Evolutionary conservation across 176 grass and related monocot species (phyloP).

Genomic region (Carex littledalei): DNA sequence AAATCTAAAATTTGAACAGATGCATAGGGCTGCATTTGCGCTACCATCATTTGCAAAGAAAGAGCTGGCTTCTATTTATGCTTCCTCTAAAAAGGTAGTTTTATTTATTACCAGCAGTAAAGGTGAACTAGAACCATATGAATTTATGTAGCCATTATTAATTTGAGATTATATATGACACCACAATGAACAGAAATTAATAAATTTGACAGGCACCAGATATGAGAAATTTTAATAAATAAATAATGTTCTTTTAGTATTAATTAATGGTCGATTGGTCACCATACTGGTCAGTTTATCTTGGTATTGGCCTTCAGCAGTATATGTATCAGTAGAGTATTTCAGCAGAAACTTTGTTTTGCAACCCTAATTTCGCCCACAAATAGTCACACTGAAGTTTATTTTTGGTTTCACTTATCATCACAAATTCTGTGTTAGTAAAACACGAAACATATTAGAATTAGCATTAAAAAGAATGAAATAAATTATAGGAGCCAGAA

Average conservation of each 20-base stretch:
- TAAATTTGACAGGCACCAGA: not conserved
- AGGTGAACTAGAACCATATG: not conserved
- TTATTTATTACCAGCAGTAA: not conserved
- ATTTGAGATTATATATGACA: not conserved
- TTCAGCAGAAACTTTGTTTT: not conserved
- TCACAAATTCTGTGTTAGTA: not conserved
- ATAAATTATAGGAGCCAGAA: too few relatives aligned
- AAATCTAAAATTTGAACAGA: slow-evolving; percentile 74
- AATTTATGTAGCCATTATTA: not conserved
- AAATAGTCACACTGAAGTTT: not conserved
- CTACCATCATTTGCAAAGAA: slow-evolving; percentile 65
- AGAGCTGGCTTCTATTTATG: slow-evolving; percentile 40
- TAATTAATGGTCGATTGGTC: not conserved
- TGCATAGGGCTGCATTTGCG: slow-evolving; percentile 82
- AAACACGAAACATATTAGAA: not conserved
- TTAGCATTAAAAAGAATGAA: not conserved
- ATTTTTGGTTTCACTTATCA: not conserved
- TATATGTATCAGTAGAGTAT: not conserved
- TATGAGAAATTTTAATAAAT: not conserved
- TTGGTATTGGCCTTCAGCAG: not conserved
- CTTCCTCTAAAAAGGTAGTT: slow-evolving; percentile 36
- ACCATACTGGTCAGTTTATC: not conserved
- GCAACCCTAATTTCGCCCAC: not conserved
- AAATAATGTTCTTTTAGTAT: not conserved
- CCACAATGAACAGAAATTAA: not conserved